Conservation (phyloP, 2,329 filamentous ascomycete genomes). For the Aspergillus terreus region DNA sequence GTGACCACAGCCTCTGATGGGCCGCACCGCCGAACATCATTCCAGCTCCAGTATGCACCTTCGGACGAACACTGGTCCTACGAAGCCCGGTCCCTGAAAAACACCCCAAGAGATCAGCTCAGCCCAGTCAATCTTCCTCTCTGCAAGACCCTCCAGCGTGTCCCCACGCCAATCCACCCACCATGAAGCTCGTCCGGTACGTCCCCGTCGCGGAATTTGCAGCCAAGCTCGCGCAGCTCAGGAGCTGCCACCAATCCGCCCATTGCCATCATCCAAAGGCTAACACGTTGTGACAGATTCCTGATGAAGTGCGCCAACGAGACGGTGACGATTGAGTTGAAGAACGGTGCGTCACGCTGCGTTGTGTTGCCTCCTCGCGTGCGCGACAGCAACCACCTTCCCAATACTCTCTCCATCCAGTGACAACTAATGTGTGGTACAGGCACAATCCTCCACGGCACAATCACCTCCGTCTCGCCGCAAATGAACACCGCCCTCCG, state of each 20-base stretch:
- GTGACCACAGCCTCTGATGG: conserved; percentile 11
- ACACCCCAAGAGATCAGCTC: neutral
- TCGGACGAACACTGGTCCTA: neutral
- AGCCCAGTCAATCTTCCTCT: neutral
- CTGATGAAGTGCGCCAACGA: conserved; percentile 99
- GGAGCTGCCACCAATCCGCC: neutral
- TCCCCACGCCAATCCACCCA: conserved; percentile 33
- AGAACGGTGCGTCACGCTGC: conserved; percentile 68
- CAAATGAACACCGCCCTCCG: conserved; percentile 98
- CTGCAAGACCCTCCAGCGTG: neutral
- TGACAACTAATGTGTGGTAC: neutral
- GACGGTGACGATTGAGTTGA: conserved; percentile 96
- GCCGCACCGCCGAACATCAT: conserved; percentile 5
- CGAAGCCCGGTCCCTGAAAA: neutral
- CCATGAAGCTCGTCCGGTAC: conserved; percentile 97
- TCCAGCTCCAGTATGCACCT: neutral
- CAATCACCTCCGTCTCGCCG: conserved; percentile 91
- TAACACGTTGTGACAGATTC: conserved; percentile 60
- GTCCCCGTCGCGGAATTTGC: conserved; percentile 28
- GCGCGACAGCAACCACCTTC: neutral
- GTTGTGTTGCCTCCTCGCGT: neutral
- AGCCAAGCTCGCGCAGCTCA: neutral
- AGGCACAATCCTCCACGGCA: conserved; percentile 96
- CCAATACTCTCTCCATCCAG: conserved; percentile 3
- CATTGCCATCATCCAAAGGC: neutral